Conservation (phyloP, 108 stramenopile species). For the Stephanodiscus minutulus region DNA sequence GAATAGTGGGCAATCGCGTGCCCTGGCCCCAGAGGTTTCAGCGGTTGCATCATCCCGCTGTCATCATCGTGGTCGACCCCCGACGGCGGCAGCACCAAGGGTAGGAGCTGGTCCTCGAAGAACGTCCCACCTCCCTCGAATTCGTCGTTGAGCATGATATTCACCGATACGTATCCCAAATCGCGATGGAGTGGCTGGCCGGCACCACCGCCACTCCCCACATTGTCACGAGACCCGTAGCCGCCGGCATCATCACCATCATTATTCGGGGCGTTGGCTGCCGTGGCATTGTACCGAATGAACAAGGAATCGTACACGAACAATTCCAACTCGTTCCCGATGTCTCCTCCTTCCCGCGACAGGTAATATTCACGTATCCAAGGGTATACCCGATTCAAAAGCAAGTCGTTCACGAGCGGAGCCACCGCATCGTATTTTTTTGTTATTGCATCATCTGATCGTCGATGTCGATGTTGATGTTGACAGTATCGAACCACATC, state of each 20-base stretch:
- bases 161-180: constrained; percentile 67
- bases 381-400: constrained; percentile 55
- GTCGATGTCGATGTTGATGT: neutral
- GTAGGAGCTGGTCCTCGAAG: constrained; percentile 63
- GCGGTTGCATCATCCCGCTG: constrained; percentile 9
- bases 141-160: constrained; percentile 64
- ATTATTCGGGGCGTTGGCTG: constrained; percentile 45
- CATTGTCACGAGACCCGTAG: neutral
- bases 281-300: constrained; percentile 74
- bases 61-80: neutral
- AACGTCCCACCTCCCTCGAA: constrained; percentile 76
- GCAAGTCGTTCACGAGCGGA: constrained; percentile 47
- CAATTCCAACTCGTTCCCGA: constrained; percentile 22
- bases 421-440: no score
- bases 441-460: no score
- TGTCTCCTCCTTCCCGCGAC: constrained; percentile 18
- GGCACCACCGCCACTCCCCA: constrained; percentile 47
- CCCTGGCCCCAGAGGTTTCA: constrained; percentile 60
- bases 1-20: constrained; percentile 60
- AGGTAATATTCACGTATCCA: constrained; percentile 58
- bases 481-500: constrained; percentile 28
- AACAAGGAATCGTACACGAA: constrained; percentile 68
- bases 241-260: neutral
- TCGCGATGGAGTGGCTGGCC: constrained; percentile 79
- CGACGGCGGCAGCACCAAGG: neutral